phyloP scores from a whole-genome alignment of 2,329 filamentous ascomycete genomes.

The Chaetomiaceae sp. region DNA sequence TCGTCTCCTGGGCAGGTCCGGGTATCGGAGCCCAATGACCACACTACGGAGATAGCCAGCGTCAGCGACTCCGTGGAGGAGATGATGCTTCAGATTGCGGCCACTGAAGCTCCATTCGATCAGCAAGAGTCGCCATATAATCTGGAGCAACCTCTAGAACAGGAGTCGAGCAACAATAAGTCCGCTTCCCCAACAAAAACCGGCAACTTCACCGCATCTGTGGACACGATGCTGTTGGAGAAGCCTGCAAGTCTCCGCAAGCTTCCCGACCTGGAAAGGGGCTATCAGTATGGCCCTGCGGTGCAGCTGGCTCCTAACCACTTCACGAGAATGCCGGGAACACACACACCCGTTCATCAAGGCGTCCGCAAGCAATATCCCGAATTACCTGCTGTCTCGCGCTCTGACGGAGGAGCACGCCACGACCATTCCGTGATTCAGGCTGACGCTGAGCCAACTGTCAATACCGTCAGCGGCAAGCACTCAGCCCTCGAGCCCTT shows the following conservation, averaged over 20 bases:
- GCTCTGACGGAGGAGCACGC: too few species aligned
- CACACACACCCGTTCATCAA: slow-evolving; percentile 1
- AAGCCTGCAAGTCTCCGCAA: slow-evolving; percentile 1
- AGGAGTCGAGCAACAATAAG: background rate
- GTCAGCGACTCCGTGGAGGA: background rate
- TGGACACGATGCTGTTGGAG: slow-evolving; percentile 6
- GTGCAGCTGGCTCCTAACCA: slow-evolving; percentile 10
- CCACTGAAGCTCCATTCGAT: background rate
- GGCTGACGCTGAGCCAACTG: background rate
- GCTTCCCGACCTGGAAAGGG: slow-evolving; percentile 1
- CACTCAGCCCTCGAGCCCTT: background rate
- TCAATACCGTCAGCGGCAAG: background rate
- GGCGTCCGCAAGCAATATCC: background rate
- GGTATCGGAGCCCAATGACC: background rate
- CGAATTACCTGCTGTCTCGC: background rate
- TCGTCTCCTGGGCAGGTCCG: slow-evolving; percentile 2
- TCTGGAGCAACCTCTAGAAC: background rate
- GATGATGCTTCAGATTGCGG: background rate
- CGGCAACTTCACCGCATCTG: background rate
- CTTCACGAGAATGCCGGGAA: slow-evolving; percentile 12
- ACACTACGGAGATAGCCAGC: background rate
- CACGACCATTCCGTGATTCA: too few species aligned
- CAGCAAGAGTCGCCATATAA: background rate
- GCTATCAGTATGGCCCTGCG: slow-evolving; percentile 13
- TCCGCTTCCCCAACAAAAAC: background rate